Percentiles rank a stretch among this genome's conserved stretches.
These are phyloP conservation scores for Anthostomella pinea DNA, from an alignment of 2,329 filamentous ascomycete genomes.

Conservation along the genomic window DNA sequence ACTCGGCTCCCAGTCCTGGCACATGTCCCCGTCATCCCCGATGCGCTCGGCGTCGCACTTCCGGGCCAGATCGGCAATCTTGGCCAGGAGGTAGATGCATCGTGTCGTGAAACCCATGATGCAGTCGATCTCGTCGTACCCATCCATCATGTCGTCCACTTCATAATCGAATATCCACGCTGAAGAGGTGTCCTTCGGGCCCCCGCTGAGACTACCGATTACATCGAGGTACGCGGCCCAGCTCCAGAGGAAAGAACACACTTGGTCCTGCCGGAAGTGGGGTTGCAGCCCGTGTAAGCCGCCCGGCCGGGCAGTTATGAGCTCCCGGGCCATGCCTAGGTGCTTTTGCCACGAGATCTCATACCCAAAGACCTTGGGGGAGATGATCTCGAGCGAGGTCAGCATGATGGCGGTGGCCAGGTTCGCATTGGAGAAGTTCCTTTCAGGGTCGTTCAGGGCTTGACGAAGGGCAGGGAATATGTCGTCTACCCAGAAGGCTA, in stretches of 20 bases:
- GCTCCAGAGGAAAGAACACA: conserved; percentile 71
- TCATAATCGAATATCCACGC: conserved; percentile 49
- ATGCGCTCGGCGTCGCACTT: conserved; percentile 66
- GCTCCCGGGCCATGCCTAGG: conserved; percentile 69
- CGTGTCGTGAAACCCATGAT: conserved; percentile 75
- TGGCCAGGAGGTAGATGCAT: conserved; percentile 67
- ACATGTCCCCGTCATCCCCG: conserved; percentile 47
- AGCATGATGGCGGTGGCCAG: conserved; percentile 84
- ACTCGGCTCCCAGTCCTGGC: conserved; percentile 56
- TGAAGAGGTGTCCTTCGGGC: conserved; percentile 49
- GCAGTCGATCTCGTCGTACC: conserved; percentile 72
- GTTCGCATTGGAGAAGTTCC: conserved; percentile 67
- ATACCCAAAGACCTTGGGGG: conserved; percentile 77
- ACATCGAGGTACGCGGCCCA: conserved; percentile 87
- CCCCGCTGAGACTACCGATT: conserved; percentile 67
- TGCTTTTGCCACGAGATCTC: conserved; percentile 79
- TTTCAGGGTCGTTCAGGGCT: conserved; percentile 59
- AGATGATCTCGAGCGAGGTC: conserved; percentile 78
- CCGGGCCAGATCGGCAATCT: conserved; percentile 68
- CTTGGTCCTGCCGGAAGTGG: conserved; percentile 51
- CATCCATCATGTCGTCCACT: conserved; percentile 49
- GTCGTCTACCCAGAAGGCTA: conserved; percentile 76
- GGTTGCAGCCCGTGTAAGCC: conserved; percentile 50
- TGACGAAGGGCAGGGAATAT: conserved; percentile 71
- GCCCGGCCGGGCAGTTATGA: conserved; percentile 62